Conservation (phyloP, 2,329 filamentous ascomycete genomes). For the Aotearoamyces nothofagi region DNA sequence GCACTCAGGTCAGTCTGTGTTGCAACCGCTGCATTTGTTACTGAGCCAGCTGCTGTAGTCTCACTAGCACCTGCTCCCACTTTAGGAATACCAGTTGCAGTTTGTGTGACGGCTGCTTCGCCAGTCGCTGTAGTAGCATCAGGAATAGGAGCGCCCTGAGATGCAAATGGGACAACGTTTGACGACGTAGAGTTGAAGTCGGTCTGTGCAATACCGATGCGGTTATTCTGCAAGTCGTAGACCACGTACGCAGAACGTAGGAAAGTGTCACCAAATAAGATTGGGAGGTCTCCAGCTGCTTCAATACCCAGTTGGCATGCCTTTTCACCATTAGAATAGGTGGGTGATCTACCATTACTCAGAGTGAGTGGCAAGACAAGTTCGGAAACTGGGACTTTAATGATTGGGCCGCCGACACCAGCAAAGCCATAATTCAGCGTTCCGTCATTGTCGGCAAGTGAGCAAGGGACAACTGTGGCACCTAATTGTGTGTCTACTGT, state of each 20-base stretch:
- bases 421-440: conserved; percentile 33
- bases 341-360: conserved; percentile 17
- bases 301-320: conserved; percentile 42
- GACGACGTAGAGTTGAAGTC: conserved; percentile 23
- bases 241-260: conserved; percentile 38
- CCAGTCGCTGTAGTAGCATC: background rate
- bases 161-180: conserved; percentile 7
- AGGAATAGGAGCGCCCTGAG: background rate
- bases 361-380: conserved; percentile 24
- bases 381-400: conserved; percentile 30
- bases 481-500: conserved; percentile 25
- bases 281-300: conserved; percentile 13
- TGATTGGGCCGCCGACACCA: conserved; percentile 24
- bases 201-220: conserved; percentile 33
- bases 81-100: conserved; percentile 2
- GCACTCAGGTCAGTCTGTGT: background rate
- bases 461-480: conserved; percentile 33
- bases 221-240: conserved; percentile 35
- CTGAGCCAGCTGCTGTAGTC: too few relatives aligned
- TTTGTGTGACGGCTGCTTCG: conserved; percentile 2
- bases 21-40: background rate
- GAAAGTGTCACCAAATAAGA: conserved; percentile 34
- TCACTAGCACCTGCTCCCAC: too few relatives aligned
- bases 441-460: conserved; percentile 22
- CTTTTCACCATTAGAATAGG: conserved; percentile 15